phyloP scores from a whole-genome alignment of 1,139 yeast genomes.

The Saccharomycopsis hybrid region DNA sequence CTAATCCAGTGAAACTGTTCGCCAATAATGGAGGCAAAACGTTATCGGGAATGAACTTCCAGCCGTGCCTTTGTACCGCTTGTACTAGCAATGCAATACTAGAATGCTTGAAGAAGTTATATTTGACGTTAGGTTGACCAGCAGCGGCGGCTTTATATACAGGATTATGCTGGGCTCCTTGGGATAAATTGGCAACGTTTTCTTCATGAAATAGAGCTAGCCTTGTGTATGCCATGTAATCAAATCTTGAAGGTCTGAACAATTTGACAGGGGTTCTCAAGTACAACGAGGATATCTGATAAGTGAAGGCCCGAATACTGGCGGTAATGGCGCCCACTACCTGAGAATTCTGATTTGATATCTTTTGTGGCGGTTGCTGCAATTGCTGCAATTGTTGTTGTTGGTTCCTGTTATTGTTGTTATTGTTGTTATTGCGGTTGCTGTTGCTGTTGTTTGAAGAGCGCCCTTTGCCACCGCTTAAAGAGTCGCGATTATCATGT shows the following conservation, averaged over 20 bases:
- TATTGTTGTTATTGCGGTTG: too few species aligned
- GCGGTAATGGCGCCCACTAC: constrained; percentile 66
- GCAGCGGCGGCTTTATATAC: constrained; percentile 1
- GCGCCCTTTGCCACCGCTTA: too few species aligned
- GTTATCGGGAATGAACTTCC: constrained; percentile 81
- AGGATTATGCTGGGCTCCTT: constrained; percentile 16
- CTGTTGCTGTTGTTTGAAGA: too few species aligned
- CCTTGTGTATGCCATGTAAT: constrained; percentile 65
- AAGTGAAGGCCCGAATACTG: constrained; percentile 74
- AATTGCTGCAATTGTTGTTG: constrained; percentile 1
- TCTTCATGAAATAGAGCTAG: constrained; percentile 43
- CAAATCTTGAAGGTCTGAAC: constrained; percentile 86
- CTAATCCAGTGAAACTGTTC: constrained; percentile 81
- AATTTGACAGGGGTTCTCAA: constrained; percentile 79
- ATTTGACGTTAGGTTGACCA: constrained; percentile 7
- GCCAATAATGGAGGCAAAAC: constrained; percentile 83
- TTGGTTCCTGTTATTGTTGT: too few species aligned
- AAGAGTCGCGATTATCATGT: background rate
- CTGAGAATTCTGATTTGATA: constrained; percentile 26
- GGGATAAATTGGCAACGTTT: constrained; percentile 22
- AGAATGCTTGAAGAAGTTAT: constrained; percentile 37
- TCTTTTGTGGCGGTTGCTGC: constrained; percentile 25
- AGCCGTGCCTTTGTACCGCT: constrained; percentile 73
- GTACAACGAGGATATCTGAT: constrained; percentile 73
- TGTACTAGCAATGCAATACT: constrained; percentile 64